A percentile compares a stretch with the other conserved stretches of the same genome.
Conservation (phyloP, 768 basidiomycete genomes). For the Kwoniella sp. region DNA sequence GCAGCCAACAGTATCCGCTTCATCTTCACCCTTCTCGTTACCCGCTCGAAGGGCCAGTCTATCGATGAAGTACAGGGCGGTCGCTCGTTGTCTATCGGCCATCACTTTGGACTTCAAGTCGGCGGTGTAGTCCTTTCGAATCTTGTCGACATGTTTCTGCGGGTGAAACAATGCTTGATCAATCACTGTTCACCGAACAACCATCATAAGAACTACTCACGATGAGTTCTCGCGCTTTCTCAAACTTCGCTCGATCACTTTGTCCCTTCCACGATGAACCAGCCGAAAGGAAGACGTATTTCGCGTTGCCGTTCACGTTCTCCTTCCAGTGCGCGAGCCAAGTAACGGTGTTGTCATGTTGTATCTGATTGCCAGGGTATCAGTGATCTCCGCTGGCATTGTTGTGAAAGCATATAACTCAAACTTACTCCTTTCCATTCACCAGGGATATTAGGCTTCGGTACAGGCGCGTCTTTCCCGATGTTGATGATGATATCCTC, state of each 20-base stretch:
- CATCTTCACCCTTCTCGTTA: slow-evolving; percentile 99
- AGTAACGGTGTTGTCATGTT: slow-evolving; percentile 92
- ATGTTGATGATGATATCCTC: slow-evolving; percentile 98
- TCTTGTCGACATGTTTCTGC: slow-evolving; percentile 85
- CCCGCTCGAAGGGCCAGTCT: slow-evolving; percentile 94
- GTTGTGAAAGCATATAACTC: too few species aligned
- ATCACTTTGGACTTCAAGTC: slow-evolving; percentile 89
- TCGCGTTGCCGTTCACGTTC: slow-evolving; percentile 91
- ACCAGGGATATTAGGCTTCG: slow-evolving; percentile 87
- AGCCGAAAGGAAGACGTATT: slow-evolving; percentile 98
- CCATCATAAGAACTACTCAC: slow-evolving; percentile 58
- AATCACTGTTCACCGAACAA: background rate
- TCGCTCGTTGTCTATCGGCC: slow-evolving; percentile 95
- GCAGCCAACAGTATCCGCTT: slow-evolving; percentile 98
- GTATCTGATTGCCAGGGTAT: slow-evolving; percentile 31
- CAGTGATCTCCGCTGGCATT: background rate
- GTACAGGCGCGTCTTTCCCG: slow-evolving; percentile 71
- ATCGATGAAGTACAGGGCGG: slow-evolving; percentile 99
- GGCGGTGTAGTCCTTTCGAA: slow-evolving; percentile 80
- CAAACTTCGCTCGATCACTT: slow-evolving; percentile 96
- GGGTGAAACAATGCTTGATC: background rate
- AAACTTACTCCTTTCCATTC: slow-evolving; percentile 79
- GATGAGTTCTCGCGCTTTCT: slow-evolving; percentile 95
- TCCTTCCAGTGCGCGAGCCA: slow-evolving; percentile 99
- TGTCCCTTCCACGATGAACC: slow-evolving; percentile 97